phyloP scores from a whole-genome alignment of 768 basidiomycete genomes.

The Mrakia frigida region DNA sequence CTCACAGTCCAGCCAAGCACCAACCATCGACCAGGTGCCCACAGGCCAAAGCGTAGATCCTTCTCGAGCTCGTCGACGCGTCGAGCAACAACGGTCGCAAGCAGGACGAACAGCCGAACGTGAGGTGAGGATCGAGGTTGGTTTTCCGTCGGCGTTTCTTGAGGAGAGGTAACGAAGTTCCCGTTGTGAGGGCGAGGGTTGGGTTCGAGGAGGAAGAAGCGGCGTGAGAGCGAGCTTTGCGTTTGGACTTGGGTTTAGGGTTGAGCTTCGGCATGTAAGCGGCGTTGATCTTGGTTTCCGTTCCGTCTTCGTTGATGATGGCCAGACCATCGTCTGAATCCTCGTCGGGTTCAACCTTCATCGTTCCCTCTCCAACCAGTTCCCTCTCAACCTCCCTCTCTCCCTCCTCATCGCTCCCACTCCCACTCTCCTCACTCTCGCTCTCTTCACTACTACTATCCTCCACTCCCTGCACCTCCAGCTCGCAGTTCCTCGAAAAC shows the following conservation, averaged over 20 bases:
- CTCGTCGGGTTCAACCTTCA: neutral
- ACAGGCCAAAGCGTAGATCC: neutral
- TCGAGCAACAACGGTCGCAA: neutral
- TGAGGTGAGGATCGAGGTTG: neutral
- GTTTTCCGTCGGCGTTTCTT: neutral
- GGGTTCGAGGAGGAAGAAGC: no score
- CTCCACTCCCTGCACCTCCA: slow-evolving; percentile 5
- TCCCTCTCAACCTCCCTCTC: neutral
- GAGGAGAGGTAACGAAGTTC: neutral
- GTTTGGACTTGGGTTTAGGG: no score
- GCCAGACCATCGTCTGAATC: neutral
- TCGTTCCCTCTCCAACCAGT: neutral
- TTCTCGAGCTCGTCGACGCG: slow-evolving; percentile 1
- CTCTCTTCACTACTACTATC: no score
- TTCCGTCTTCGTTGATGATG: neutral
- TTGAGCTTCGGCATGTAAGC: no score
- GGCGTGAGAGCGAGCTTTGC: no score
- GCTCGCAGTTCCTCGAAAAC: slow-evolving; percentile 9
- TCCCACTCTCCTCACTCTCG: neutral
- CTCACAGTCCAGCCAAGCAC: neutral
- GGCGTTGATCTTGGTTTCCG: no score
- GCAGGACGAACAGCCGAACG: slow-evolving; percentile 12
- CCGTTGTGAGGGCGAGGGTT: no score
- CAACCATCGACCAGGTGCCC: slow-evolving; percentile 13
- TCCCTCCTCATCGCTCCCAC: neutral